These are phyloP conservation scores for Trichophyton rubrum DNA, from an alignment of 2,329 filamentous ascomycete species.

Conservation along the genomic window DNA sequence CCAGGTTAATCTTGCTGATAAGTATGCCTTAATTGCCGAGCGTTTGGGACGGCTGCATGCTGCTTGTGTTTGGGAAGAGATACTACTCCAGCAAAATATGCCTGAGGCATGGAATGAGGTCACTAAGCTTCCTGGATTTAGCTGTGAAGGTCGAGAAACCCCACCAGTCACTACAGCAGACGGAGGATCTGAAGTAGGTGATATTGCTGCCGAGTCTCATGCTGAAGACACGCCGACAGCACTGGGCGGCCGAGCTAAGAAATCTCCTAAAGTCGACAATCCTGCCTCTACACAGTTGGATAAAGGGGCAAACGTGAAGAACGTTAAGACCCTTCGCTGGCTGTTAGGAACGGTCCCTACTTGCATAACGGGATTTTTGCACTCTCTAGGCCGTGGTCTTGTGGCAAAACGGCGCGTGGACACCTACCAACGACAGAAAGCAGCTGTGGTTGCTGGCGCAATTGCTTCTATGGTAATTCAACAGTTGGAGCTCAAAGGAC, in stretches of 20 bases:
- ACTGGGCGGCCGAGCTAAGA: not conserved
- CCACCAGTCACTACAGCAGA: slow-evolving; percentile 12
- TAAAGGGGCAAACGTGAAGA: slow-evolving; percentile 47
- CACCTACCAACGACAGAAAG: slow-evolving; percentile 47
- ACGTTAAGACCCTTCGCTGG: slow-evolving; percentile 63
- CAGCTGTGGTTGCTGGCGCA: slow-evolving; percentile 50
- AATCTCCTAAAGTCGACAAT: not conserved
- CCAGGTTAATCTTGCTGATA: slow-evolving; percentile 70
- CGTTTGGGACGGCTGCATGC: slow-evolving; percentile 66
- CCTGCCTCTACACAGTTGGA: slow-evolving; percentile 12
- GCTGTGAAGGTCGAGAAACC: slow-evolving; percentile 23
- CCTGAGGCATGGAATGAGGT: slow-evolving; percentile 47
- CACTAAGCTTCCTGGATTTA: slow-evolving; percentile 31
- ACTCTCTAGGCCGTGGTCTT: slow-evolving; percentile 70
- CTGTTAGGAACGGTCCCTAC: slow-evolving; percentile 67
- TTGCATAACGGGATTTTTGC: slow-evolving; percentile 73
- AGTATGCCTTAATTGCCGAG: slow-evolving; percentile 61
- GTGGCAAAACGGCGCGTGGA: slow-evolving; percentile 64
- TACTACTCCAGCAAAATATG: slow-evolving; percentile 58
- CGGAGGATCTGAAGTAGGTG: slow-evolving; percentile 11
- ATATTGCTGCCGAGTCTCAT: slow-evolving; percentile 15
- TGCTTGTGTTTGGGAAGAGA: slow-evolving; percentile 74
- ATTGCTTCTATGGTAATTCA: slow-evolving; percentile 58
- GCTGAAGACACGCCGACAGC: slow-evolving; percentile 19
- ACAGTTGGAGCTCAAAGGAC: slow-evolving; percentile 46